Evolutionary conservation across 2,329 filamentous ascomycete genomes (phyloP), one percentile per base, ranked within the genome.

Genomic region (Ceratocystis destructans): DNA sequence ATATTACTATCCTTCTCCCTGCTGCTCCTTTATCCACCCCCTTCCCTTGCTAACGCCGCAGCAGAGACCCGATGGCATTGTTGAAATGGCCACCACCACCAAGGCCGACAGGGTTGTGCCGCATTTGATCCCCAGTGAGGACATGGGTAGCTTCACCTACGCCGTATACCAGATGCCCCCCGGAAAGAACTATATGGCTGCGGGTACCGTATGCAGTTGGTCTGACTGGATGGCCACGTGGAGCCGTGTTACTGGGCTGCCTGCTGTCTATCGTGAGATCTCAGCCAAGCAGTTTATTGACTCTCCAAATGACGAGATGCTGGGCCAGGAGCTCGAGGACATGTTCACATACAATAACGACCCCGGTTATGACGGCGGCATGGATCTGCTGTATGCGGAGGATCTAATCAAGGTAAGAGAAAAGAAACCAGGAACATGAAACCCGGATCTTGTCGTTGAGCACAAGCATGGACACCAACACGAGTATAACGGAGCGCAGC

Each of bases 101-200:
- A 68, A 70, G 0, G 75, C 79, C 0, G 67, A 76, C 61, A 74
- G 71, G 28, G 68, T 69, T 0, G 70, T 78, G 0, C 79, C 79
- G 3, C 80, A 82, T 59, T 71, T 82, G 0, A 76, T 77, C 17
- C 77, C 80, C 5, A 76, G 76, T n/a, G 71, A 72, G 2, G 79
- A 82, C 68, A 75, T 76, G 71, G 79, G 79, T 0, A 77, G 73
- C 69, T 80, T 81, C 62, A 75, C 76, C 15, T 80, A 79, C 62
- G 79, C 78, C 10, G 78, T 82, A 1, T 76, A 74, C 59, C 76
- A 80, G 68, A 79, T 81, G 77, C 76, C 78, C 0, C 75, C 79
- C 0, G 79, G 79, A 1, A 78, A 78, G 61, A 71, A 72, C 1
- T 82, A 81, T 70, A 79, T 82, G 75, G 79, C 79, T 0, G 77